phyloP scores from a whole-genome alignment of 2,329 filamentous ascomycete genomes.

The Microcyclosporella mali region DNA sequence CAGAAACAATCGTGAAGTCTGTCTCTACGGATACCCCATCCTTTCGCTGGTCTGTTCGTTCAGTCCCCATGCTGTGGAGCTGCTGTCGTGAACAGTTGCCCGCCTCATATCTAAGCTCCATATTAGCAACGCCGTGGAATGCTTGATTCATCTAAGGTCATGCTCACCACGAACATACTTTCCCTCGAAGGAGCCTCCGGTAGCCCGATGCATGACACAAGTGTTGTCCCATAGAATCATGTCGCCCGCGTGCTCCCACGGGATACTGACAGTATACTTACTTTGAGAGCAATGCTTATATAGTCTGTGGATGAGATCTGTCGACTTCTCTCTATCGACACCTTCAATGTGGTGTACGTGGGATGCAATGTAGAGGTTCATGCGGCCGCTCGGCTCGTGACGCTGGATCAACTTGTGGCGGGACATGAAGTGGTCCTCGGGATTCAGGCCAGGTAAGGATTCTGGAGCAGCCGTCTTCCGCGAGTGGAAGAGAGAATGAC shows the following conservation, averaged over 20 bases:
- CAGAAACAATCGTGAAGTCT: neutral
- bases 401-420: slow-evolving; percentile 47
- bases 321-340: slow-evolving; percentile 32
- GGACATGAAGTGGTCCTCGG: slow-evolving; percentile 33
- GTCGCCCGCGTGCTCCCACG: slow-evolving; percentile 47
- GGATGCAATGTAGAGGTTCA: slow-evolving; percentile 50
- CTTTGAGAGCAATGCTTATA: slow-evolving; percentile 44
- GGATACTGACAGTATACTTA: slow-evolving; percentile 42
- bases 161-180: slow-evolving; percentile 25
- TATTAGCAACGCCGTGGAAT: neutral
- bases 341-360: slow-evolving; percentile 51
- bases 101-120: slow-evolving; percentile 48
- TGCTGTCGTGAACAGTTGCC: slow-evolving; percentile 50
- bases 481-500: slow-evolving; percentile 49
- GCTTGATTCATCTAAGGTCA: too few species aligned
- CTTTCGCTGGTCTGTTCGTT: slow-evolving; percentile 32
- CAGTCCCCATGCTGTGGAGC: slow-evolving; percentile 38
- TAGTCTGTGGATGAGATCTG: slow-evolving; percentile 36
- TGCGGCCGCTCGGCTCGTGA: slow-evolving; percentile 48
- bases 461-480: slow-evolving; percentile 48
- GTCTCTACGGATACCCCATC: slow-evolving; percentile 5
- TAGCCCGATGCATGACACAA: slow-evolving; percentile 50
- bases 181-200: slow-evolving; percentile 44
- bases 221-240: slow-evolving; percentile 57
- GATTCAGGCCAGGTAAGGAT: slow-evolving; percentile 44